Percentiles rank a stretch among this genome's conserved stretches.
Evolutionary conservation across 768 basidiomycete genomes (phyloP).

Genomic region (Tephrocybe sp.): DNA sequence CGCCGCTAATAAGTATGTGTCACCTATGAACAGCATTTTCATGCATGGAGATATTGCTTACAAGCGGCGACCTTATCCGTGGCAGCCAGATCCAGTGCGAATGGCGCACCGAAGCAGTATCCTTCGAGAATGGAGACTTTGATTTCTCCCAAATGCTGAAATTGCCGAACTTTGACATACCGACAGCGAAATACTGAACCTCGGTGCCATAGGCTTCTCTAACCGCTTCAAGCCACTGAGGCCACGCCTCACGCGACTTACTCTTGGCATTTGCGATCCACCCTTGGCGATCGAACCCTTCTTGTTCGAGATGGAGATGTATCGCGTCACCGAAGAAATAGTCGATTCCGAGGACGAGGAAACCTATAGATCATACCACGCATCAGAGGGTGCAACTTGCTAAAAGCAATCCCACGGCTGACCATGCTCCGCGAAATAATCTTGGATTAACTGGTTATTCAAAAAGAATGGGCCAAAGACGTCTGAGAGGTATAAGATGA

Average conservation of each 20-base stretch:
- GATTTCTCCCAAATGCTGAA: background rate
- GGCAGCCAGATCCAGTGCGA: conserved; percentile 41
- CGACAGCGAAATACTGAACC: conserved; percentile 43
- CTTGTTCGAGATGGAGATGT: conserved; percentile 33
- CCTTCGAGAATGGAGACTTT: conserved; percentile 29
- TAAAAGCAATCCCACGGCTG: conserved; percentile 2
- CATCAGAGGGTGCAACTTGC: background rate
- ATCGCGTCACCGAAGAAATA: conserved; percentile 63
- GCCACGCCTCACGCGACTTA: conserved; percentile 36
- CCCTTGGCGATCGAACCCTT: conserved; percentile 31
- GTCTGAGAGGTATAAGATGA: conserved; percentile 59
- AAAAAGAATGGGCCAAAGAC: conserved; percentile 57
- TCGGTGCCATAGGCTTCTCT: conserved; percentile 45
- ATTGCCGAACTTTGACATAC: conserved; percentile 24
- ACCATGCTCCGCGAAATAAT: conserved; percentile 65
- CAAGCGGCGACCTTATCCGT: conserved; percentile 47
- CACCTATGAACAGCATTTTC: background rate
- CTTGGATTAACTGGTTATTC: conserved; percentile 59
- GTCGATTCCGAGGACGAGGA: conserved; percentile 55
- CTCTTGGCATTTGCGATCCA: conserved; percentile 39
- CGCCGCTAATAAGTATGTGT: conserved; percentile 32
- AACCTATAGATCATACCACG: conserved; percentile 36
- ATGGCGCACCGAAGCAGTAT: conserved; percentile 59
- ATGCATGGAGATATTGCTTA: conserved; percentile 15
- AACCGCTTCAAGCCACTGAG: conserved; percentile 52